Evolutionary conservation across 108 stramenopile genomes (phyloP).

Genomic region (Mediolabrus comicus): DNA sequence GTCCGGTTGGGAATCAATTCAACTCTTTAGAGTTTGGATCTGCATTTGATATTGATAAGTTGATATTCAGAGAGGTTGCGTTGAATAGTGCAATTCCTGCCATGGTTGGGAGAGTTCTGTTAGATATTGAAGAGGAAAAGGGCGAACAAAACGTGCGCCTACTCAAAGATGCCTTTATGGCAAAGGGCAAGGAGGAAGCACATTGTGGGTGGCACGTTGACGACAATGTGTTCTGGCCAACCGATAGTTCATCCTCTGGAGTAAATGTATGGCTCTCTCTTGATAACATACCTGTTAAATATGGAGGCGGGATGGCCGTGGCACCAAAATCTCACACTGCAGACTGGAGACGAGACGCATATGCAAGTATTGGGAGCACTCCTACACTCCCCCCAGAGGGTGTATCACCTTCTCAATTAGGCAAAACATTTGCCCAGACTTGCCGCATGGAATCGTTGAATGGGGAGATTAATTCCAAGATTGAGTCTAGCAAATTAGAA

Average conservation of each 20-base stretch:
- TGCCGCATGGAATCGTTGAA: slow-evolving; percentile 10
- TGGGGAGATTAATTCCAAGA: slow-evolving; percentile 7
- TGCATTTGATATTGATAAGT: not conserved
- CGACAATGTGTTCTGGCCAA: slow-evolving; percentile 37
- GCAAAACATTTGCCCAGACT: not conserved
- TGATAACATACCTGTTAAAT: slow-evolving; percentile 26
- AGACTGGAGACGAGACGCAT: slow-evolving; percentile 9
- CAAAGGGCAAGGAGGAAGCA: slow-evolving; percentile 28
- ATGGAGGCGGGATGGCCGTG: slow-evolving; percentile 32
- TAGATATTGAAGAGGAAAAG: slow-evolving; percentile 3
- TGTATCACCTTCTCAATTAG: not conserved
- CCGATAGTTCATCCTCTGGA: slow-evolving; percentile 12
- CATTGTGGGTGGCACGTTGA: slow-evolving; percentile 46
- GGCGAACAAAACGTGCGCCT: slow-evolving; percentile 3
- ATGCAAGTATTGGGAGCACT: slow-evolving; percentile 15
- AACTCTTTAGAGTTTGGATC: slow-evolving; percentile 13
- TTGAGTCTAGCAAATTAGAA: slow-evolving; percentile 12
- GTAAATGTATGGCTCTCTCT: slow-evolving; percentile 45
- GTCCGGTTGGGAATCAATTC: not conserved
- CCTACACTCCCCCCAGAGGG: slow-evolving; percentile 19
- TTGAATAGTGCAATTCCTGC: slow-evolving; percentile 14
- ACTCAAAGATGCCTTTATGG: slow-evolving; percentile 16
- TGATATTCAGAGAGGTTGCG: slow-evolving; percentile 6
- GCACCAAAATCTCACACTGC: slow-evolving; percentile 18
- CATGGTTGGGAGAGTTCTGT: slow-evolving; percentile 2